Evolutionary conservation across 108 stramenopile genomes (phyloP).

Genomic region (Fistulifera solaris): DNA sequence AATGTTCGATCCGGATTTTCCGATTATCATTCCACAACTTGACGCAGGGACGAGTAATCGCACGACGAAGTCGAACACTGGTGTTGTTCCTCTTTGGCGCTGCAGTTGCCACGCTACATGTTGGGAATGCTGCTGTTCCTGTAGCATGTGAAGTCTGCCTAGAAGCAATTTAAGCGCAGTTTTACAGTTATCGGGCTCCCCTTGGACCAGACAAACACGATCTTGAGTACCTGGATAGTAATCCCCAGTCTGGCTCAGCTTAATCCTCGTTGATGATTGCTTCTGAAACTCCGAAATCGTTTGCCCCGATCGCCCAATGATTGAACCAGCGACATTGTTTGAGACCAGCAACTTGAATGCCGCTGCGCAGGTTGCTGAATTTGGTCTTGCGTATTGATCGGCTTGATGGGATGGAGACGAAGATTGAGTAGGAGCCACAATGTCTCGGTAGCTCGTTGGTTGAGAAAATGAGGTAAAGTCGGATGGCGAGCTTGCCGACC

Average conservation of each 20-base stretch:
- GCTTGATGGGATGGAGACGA: too few species aligned
- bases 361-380: slow-evolving; percentile 14
- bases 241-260: slow-evolving; percentile 69
- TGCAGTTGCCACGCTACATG: slow-evolving; percentile 25
- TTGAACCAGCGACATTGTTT: slow-evolving; percentile 72
- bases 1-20: slow-evolving; percentile 67
- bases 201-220: slow-evolving; percentile 74
- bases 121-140: slow-evolving; percentile 43
- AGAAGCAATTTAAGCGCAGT: slow-evolving; percentile 46
- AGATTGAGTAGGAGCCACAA: too few species aligned
- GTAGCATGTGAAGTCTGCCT: slow-evolving; percentile 41
- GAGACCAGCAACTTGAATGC: slow-evolving; percentile 72
- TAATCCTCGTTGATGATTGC: slow-evolving; percentile 56
- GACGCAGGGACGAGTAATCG: slow-evolving; percentile 65
- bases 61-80: slow-evolving; percentile 42
- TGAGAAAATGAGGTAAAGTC: too few species aligned
- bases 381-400: background rate
- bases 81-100: slow-evolving; percentile 6
- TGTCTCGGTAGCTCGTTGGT: too few species aligned
- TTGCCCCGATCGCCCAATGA: slow-evolving; percentile 72
- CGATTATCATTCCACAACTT: slow-evolving; percentile 79
- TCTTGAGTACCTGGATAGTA: slow-evolving; percentile 71
- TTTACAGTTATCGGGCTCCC: slow-evolving; percentile 47
- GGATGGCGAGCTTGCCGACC: too few species aligned
- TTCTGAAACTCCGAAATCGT: slow-evolving; percentile 67